Evolutionary conservation across 2,329 filamentous ascomycete genomes (phyloP), one percentile per base, ranked within the genome.

Genomic region (Calonectria pseudoturangicola): DNA sequence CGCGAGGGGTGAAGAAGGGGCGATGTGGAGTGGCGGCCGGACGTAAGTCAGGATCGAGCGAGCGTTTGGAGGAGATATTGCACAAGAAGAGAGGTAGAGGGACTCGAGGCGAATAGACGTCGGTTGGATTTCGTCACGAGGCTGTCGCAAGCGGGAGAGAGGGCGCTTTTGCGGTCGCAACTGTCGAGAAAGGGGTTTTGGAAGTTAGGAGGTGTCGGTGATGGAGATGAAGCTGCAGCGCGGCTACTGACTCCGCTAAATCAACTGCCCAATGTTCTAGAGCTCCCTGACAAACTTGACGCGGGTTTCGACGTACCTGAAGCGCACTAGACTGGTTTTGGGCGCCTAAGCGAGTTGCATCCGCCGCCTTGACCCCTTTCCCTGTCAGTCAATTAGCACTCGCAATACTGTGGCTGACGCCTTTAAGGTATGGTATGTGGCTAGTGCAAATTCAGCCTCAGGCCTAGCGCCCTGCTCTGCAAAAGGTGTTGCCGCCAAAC

Each of bases 111-210:
- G 65, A 48, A 58, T 39, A 27, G 12, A 41, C 65, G 50, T 58
- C 50, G 39, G 30, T 64, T 39, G 65, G 51, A 51, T 13, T 30
- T 36, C n/a, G 41, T 39, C 21, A 47, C 45, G 64, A 33, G 39
- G 56, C 27, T 63, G 45, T 43, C 73, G 73, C 69, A 74, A 68
- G 68, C 71, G 71, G 58, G 76, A 68, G 75, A 73, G 62, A 69
- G 75, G 15, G 56, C 63, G 48, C 56, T 71, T 68, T 64, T 60
- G 65, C 71, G 41, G 64, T 62, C 48, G 56, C 58, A 63, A 64
- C 51, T 71, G 72, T 79, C 70, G 68, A 78, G 77, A 79, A 80
- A 79, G 73, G 78, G 78, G 72, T 78, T 79, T 79, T 79, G 73
- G 72, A 73, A 62, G 68, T 67, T 51, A 56, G 63, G 68, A 73